phyloP scores from a whole-genome alignment of 164 flowering plant genomes.

The grape (Vitis vinifera) region ASM3070453v1 NC_081820.1:19257001-19257500 shows the following conservation, averaged over 20 bases:
- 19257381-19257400: too few species aligned
- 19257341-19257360: too few species aligned
- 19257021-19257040: too few species aligned
- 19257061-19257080: constrained; percentile 30
- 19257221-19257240: background rate
- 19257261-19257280: background rate
- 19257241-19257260: background rate
- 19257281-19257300: background rate
- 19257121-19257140: constrained; percentile 89
- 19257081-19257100: constrained; percentile 88
- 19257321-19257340: too few species aligned
- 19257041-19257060: too few species aligned
- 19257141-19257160: constrained; percentile 62
- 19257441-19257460: constrained; percentile 55
- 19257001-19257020: too few species aligned
- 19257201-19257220: background rate
- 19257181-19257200: constrained; percentile 16
- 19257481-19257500: constrained; percentile 78
- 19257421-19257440: background rate
- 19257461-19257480: constrained; percentile 83
- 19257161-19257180: constrained; percentile 78
- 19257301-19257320: background rate
- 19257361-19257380: too few species aligned
- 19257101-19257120: constrained; percentile 92
- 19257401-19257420: background rate